Evolutionary conservation across 768 basidiomycete species (phyloP), one percentile per base, ranked within the genome.

Genomic region (Kwoniella sp.): DNA sequence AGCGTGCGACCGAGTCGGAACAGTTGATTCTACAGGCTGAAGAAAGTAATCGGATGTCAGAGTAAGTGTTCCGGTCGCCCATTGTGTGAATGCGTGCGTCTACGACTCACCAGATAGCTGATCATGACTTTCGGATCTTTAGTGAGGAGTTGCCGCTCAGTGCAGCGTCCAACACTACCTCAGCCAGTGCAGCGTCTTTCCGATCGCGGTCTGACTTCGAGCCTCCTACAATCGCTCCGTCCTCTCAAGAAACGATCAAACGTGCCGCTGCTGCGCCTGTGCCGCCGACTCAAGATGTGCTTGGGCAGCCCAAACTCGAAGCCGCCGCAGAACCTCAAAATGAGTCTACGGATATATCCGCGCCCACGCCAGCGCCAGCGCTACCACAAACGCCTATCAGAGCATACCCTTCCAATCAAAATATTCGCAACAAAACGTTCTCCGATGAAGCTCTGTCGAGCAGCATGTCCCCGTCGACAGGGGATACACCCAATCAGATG

Each of bases 1-100:
- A 86, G 26, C 69, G 75, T 37, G 76, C 74, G n/a, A 67, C 69
- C 7, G 76, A 79, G 29, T 66, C 72, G 17, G 70, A 76, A 0
- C 41, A 58, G 48, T 29, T 77, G n/a, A 34, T 74, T 37, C 61
- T 62, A 15, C 55, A 65, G 51, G 68, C 60, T 17, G 68, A 70
- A n/a, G 70, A 69, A 8, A 51, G 64, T 4, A 63, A 69, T 55
- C 23, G 63, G 3, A 58, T 63, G 11, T 69, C 72, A 1, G 72
- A 71, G 74, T 75, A 55, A 69, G 74, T 58, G 15, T 20, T 54
- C 25, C 1, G 31, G 17, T 58, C 38, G 59, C 13, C 47, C 22
- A 51, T n/a, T 17, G 20, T 11, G 41, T 3, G 8, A 45, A n/a
- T n/a, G n/a, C n/a, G n/a, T n/a, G n/a, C n/a, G n/a, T n/a, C n/a